phyloP scores from a whole-genome alignment of 768 basidiomycete genomes.

The Neoboletus brunneissimus region DNA sequence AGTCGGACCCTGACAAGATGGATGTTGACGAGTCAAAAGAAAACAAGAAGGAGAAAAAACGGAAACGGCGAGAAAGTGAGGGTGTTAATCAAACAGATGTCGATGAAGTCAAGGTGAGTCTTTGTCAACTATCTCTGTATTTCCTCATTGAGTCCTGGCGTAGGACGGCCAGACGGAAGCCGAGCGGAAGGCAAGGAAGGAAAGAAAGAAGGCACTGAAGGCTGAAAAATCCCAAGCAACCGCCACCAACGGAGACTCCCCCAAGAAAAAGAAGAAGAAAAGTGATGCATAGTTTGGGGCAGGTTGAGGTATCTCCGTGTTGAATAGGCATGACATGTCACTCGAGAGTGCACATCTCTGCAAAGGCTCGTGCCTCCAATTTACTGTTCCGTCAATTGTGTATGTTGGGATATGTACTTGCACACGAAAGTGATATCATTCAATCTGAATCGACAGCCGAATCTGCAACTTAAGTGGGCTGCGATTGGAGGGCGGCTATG shows the following conservation, averaged over 20 bases:
- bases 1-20: slow-evolving; percentile 39
- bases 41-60: slow-evolving; percentile 42
- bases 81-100: slow-evolving; percentile 43
- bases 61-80: slow-evolving; percentile 57
- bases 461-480: no score
- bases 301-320: not conserved
- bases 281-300: slow-evolving; percentile 26
- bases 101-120: slow-evolving; percentile 40
- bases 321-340: not conserved
- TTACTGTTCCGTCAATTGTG: no score
- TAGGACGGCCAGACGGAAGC: slow-evolving; percentile 71
- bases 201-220: slow-evolving; percentile 71
- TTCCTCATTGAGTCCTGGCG: slow-evolving; percentile 4
- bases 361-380: not conserved
- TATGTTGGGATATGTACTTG: no score
- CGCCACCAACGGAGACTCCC: slow-evolving; percentile 40
- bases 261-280: slow-evolving; percentile 45
- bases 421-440: no score
- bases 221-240: slow-evolving; percentile 63
- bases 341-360: not conserved
- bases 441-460: no score
- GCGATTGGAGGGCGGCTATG: no score
- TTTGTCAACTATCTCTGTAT: slow-evolving; percentile 7
- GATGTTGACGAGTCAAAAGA: slow-evolving; percentile 41
- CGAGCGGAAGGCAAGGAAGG: slow-evolving; percentile 81